Conservation (phyloP, 169 alveolate genomes). For the Sarcocystis neurona region DNA sequence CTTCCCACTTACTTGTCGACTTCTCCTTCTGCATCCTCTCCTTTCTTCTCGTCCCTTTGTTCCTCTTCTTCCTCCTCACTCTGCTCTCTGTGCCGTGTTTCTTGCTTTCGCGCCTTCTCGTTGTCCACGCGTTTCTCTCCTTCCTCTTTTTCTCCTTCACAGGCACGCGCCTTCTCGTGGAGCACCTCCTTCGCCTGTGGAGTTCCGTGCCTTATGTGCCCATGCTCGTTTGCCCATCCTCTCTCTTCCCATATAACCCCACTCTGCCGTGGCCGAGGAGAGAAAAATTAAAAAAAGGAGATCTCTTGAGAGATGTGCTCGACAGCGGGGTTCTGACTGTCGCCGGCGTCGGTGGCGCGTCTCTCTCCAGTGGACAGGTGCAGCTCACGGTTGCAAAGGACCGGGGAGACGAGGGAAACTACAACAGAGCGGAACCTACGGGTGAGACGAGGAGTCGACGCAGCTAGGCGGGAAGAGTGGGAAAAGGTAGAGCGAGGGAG, state of each 20-base stretch:
- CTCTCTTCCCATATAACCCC: conserved; percentile 11
- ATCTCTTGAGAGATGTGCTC: conserved; percentile 11
- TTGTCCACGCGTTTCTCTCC: not conserved
- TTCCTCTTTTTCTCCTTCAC: too few species aligned
- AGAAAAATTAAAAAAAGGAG: not conserved
- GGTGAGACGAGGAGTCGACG: too few species aligned
- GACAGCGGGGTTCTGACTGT: conserved; percentile 4
- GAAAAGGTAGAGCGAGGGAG: too few species aligned
- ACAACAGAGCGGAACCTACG: conserved; percentile 22
- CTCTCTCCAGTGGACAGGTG: not conserved
- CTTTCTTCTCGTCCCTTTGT: not conserved
- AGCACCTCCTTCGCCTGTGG: conserved; percentile 40
- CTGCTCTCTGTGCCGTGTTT: not conserved
- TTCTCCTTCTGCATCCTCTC: conserved; percentile 2
- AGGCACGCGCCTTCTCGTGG: conserved; percentile 22
- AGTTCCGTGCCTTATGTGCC: conserved; percentile 16
- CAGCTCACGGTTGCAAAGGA: not conserved
- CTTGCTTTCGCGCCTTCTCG: not conserved
- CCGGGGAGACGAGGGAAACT: conserved; percentile 18
- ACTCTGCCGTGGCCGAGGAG: conserved; percentile 30
- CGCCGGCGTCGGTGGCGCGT: conserved; percentile 1
- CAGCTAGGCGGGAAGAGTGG: too few species aligned
- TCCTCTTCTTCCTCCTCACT: not conserved
- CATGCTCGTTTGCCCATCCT: conserved; percentile 31
- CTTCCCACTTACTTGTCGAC: not conserved